A percentile compares a stretch with the other conserved stretches of the same genome.
Conservation (phyloP, 371 early-diverging fungal genomes). For the Apophysomyces sp. region DNA sequence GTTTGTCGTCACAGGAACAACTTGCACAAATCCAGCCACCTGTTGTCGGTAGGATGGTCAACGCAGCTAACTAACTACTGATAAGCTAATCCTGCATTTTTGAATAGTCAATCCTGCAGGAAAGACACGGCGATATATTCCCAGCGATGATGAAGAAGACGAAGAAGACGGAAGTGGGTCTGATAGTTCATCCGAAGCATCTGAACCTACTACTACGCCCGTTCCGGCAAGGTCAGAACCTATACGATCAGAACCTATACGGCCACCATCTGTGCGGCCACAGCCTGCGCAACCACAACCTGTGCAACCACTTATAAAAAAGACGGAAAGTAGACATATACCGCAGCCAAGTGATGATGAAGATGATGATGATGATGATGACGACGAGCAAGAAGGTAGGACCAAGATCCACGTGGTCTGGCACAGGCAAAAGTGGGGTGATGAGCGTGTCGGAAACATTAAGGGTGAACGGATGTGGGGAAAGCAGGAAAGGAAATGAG, state of each 20-base stretch:
- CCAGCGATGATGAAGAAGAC: conserved; percentile 36
- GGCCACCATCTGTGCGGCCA: neutral
- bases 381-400: neutral
- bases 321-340: neutral
- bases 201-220: neutral
- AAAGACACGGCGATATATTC: conserved; percentile 15
- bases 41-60: neutral
- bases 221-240: neutral
- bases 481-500: neutral
- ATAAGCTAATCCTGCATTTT: neutral
- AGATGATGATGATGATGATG: conserved; percentile 28
- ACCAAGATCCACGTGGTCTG: conserved; percentile 3
- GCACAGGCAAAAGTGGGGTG: neutral
- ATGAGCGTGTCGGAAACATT: neutral
- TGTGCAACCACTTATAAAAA: neutral
- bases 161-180: conserved; percentile 12
- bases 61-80: neutral
- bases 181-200: neutral
- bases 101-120: conserved; percentile 4
- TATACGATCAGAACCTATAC: neutral
- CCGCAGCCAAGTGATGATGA: conserved; percentile 25
- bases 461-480: neutral
- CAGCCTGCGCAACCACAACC: neutral
- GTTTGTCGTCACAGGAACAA: neutral
- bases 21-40: neutral